Percentiles rank a stretch among this genome's conserved stretches.
Conservation (phyloP, 163 green algal species). For the Coccomyxa subellipsoidea region DNA sequence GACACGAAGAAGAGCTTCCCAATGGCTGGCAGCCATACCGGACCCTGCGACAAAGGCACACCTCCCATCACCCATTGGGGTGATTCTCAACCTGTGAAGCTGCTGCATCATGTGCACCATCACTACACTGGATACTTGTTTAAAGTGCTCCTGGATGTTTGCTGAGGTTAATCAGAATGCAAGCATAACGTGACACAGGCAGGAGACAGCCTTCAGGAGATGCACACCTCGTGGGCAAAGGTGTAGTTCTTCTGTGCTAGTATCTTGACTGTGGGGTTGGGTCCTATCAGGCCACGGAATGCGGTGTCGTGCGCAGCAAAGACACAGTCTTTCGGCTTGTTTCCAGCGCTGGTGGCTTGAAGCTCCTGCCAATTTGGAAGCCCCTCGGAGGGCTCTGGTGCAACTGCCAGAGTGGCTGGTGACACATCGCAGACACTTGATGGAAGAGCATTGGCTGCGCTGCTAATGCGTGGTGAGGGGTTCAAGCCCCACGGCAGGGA, state of each 20-base stretch:
- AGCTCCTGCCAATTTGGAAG: neutral
- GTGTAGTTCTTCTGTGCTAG: neutral
- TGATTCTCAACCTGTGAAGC: neutral
- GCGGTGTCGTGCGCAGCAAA: neutral
- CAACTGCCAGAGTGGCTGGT: neutral
- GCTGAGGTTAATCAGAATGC: neutral
- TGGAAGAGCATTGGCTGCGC: neutral
- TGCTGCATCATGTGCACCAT: neutral
- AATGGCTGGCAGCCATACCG: neutral
- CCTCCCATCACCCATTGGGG: neutral
- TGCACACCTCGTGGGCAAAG: neutral
- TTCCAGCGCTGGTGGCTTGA: neutral
- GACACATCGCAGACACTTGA: neutral
- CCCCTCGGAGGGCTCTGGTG: neutral
- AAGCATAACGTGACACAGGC: neutral
- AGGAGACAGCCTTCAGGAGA: neutral
- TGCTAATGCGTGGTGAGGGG: neutral
- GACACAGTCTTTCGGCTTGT: neutral
- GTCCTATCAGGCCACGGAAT: neutral
- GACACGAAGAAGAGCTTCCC: neutral
- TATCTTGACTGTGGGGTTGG: neutral
- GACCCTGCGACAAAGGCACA: neutral
- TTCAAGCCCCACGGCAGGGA: neutral
- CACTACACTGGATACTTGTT: neutral
- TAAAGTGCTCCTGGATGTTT: neutral